Conservation (phyloP, 2,329 filamentous ascomycete genomes). For the Grosmannia clavigera region DNA sequence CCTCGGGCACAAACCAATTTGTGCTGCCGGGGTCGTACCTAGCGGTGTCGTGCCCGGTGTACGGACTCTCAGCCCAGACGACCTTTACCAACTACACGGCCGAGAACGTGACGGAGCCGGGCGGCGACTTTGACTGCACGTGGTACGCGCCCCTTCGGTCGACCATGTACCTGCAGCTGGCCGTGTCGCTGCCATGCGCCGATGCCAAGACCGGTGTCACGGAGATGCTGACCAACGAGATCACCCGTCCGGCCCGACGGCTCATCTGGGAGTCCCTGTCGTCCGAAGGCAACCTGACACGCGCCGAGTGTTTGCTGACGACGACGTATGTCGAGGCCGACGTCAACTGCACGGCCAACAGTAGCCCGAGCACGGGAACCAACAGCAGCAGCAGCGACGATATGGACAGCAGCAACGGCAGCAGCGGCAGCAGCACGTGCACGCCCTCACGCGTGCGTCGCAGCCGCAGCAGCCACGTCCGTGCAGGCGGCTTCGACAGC, state of each 20-base stretch:
- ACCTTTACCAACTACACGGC: conserved; percentile 2
- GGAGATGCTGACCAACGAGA: not conserved
- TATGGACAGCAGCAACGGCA: not conserved
- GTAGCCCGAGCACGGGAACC: not conserved
- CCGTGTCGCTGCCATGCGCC: conserved; percentile 1
- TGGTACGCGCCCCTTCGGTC: not conserved
- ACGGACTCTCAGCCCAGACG: not conserved
- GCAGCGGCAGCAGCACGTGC: conserved; percentile 1
- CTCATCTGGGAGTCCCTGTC: conserved; percentile 4
- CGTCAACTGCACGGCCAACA: not conserved
- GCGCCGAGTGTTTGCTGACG: not conserved
- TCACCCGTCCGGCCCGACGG: conserved; percentile 2
- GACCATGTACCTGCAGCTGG: not conserved
- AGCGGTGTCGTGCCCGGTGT: not conserved
- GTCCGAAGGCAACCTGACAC: conserved; percentile 1
- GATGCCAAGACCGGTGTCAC: not conserved
- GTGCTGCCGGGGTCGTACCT: conserved; percentile 5
- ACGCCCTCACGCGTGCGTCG: conserved; percentile 2
- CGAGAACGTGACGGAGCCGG: not conserved
- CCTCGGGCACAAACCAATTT: not conserved
- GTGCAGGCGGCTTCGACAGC: not conserved
- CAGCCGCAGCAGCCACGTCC: not conserved
- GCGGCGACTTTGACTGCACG: conserved; percentile 2
- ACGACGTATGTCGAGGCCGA: not conserved
- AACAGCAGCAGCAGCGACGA: not conserved